Conservation (phyloP, 345 rosid species). For the Rubroshorea leprosula region DNA sequence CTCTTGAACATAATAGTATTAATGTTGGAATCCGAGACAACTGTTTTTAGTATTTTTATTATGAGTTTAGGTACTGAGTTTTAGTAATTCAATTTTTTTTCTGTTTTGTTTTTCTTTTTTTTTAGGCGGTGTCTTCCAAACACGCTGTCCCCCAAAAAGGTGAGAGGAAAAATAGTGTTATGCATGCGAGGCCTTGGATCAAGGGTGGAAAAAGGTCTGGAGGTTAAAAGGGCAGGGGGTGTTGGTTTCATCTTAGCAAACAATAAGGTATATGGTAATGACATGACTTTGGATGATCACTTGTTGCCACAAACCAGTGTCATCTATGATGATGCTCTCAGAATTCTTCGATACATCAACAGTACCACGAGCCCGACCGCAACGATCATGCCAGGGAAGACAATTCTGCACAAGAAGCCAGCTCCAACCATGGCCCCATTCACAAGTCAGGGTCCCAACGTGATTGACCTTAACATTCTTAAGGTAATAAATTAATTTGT, state of each 20-base stretch:
- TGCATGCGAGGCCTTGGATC: conserved; percentile 62
- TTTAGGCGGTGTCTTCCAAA: conserved; percentile 65
- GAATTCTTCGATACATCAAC: conserved; percentile 51
- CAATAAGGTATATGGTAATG: conserved; percentile 24
- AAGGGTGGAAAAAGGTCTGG: conserved; percentile 59
- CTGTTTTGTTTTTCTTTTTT: not conserved
- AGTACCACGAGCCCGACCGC: conserved; percentile 54
- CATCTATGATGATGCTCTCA: conserved; percentile 17
- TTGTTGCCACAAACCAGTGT: conserved; percentile 57
- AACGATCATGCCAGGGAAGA: conserved; percentile 32
- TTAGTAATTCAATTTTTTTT: not conserved
- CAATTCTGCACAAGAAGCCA: conserved; percentile 36
- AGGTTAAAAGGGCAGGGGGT: conserved; percentile 81
- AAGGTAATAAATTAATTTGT: conserved; percentile 42
- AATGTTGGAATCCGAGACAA: too few relatives aligned
- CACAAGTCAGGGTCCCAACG: conserved; percentile 70
- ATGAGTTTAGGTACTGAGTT: too few relatives aligned
- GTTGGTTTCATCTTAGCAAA: conserved; percentile 67
- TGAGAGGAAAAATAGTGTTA: conserved; percentile 72
- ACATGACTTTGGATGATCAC: conserved; percentile 35
- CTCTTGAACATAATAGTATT: too few relatives aligned
- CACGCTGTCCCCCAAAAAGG: conserved; percentile 49
- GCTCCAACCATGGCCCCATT: conserved; percentile 72
- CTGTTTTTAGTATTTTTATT: too few relatives aligned
- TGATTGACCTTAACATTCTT: conserved; percentile 53